These are phyloP conservation scores for Eucalyptus cloeziana DNA, from an alignment of 345 rosid species.

Conservation along the genomic window DNA sequence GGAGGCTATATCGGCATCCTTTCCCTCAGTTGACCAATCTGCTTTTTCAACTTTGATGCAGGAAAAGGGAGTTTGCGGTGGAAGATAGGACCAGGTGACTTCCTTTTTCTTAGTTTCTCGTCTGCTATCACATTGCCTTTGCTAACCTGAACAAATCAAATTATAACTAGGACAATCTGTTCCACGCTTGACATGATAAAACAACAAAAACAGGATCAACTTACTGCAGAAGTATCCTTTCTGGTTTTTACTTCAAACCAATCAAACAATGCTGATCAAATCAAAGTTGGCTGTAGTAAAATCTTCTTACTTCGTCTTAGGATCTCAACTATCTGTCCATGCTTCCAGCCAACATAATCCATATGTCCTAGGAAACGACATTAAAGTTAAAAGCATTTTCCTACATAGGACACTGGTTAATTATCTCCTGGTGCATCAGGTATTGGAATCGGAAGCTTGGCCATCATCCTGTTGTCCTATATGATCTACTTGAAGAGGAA, in stretches of 20 bases:
- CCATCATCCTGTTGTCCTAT: not conserved
- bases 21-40: not conserved
- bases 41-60: not conserved
- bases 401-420: too few species aligned
- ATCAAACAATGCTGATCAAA: not conserved
- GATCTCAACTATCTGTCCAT: not conserved
- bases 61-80: not conserved
- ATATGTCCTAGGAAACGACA: not conserved
- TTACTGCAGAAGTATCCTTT: not conserved
- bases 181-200: not conserved
- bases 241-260: not conserved
- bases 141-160: not conserved
- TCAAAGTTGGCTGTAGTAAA: not conserved
- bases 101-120: not conserved
- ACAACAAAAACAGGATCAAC: not conserved
- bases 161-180: not conserved
- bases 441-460: slow-evolving; percentile 7
- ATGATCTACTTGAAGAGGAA: not conserved
- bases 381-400: not conserved
- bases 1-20: not conserved
- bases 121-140: not conserved
- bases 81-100: not conserved
- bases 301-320: not conserved
- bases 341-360: not conserved
- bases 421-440: not conserved